Conservation (phyloP, 1,139 yeast species). For the Protomyces inundatus region DNA sequence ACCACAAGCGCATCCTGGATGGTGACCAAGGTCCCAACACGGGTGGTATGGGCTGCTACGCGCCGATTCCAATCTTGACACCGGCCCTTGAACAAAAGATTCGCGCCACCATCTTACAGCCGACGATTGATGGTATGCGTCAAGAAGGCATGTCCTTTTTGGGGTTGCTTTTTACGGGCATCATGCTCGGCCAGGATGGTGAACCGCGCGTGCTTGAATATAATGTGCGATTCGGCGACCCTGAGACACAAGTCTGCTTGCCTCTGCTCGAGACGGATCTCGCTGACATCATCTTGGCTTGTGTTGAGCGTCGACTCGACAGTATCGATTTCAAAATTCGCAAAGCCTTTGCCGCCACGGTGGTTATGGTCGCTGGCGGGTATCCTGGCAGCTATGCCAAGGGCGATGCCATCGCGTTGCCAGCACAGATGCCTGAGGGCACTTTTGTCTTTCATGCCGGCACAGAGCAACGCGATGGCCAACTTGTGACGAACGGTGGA, state of each 20-base stretch:
- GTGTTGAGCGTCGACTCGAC: conserved; percentile 92
- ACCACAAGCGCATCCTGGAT: conserved; percentile 91
- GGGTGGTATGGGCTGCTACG: conserved; percentile 99
- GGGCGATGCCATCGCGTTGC: conserved; percentile 74
- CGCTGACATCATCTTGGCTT: conserved; percentile 86
- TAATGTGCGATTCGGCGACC: conserved; percentile 97
- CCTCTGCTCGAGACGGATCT: conserved; percentile 83
- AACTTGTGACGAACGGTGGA: conserved; percentile 84
- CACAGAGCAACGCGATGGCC: conserved; percentile 53
- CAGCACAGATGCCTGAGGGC: conserved; percentile 41
- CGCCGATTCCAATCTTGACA: conserved; percentile 92
- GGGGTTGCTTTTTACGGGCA: conserved; percentile 94
- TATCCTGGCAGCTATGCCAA: conserved; percentile 83
- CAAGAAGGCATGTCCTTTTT: conserved; percentile 91
- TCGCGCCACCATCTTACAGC: conserved; percentile 68
- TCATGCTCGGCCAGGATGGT: conserved; percentile 76
- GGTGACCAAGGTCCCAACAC: conserved; percentile 93
- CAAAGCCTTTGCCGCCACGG: conserved; percentile 73
- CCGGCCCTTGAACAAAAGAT: conserved; percentile 63
- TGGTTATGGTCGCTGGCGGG: conserved; percentile 95
- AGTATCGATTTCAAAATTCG: conserved; percentile 64
- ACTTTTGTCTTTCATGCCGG: conserved; percentile 93
- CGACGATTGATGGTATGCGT: conserved; percentile 96
- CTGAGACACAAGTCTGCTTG: conserved; percentile 94
- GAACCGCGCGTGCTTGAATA: conserved; percentile 88